A percentile compares a stretch with the other conserved stretches of the same genome.
These are phyloP conservation scores for Mikania micrantha DNA, from an alignment of 129 eudicot species.

Conservation along the genomic window DNA sequence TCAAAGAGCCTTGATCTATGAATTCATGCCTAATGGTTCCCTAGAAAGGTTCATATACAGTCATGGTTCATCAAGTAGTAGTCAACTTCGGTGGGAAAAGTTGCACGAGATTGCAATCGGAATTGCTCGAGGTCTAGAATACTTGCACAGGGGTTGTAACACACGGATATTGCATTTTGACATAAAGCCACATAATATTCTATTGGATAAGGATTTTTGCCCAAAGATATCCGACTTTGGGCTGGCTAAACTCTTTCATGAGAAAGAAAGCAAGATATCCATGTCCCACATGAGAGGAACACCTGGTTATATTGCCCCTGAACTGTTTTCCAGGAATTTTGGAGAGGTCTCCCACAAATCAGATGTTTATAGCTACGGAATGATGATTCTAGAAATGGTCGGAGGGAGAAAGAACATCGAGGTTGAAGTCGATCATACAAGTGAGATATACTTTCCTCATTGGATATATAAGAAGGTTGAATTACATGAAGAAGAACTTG, in stretches of 20 bases:
- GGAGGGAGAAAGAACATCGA: too few species aligned
- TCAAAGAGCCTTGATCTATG: slow-evolving; percentile 39
- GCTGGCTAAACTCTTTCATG: slow-evolving; percentile 17
- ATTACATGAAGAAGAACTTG: slow-evolving; percentile 5
- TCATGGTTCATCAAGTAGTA: not conserved
- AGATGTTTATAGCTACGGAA: too few species aligned
- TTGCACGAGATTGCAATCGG: slow-evolving; percentile 18
- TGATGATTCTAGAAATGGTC: too few species aligned
- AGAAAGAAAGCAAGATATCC: slow-evolving; percentile 18
- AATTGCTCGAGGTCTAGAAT: slow-evolving; percentile 27
- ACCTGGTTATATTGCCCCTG: slow-evolving; percentile 45
- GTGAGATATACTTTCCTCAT: too few species aligned
- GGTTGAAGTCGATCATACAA: too few species aligned
- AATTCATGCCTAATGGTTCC: slow-evolving; percentile 40
- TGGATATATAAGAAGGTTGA: slow-evolving; percentile 13
- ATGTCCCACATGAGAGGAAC: slow-evolving; percentile 35
- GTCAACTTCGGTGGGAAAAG: slow-evolving; percentile 24
- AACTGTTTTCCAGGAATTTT: too few species aligned
- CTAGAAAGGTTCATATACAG: slow-evolving; percentile 20
- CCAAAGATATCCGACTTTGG: slow-evolving; percentile 36
- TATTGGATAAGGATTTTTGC: slow-evolving; percentile 18
- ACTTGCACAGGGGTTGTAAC: slow-evolving; percentile 30
- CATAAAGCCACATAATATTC: slow-evolving; percentile 35
- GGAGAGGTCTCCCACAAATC: too few species aligned
- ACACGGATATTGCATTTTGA: slow-evolving; percentile 32